phyloP scores from a whole-genome alignment of 202 grass and related monocot genomes.

The Zizania palustris region DNA sequence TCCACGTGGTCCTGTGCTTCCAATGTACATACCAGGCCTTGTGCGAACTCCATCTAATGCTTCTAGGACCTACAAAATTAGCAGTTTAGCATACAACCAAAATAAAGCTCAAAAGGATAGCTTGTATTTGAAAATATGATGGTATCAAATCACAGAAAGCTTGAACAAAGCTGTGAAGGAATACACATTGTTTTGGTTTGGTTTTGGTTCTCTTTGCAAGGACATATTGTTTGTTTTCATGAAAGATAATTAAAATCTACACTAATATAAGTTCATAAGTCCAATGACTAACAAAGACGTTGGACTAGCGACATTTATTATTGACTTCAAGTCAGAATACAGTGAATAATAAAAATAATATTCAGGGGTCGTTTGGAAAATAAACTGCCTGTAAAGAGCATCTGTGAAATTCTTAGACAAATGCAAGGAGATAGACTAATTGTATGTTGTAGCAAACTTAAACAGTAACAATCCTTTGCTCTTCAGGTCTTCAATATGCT shows the following conservation, averaged over 20 bases:
- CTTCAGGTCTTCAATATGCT: neutral
- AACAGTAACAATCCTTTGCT: neutral
- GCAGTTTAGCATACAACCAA: slow-evolving; percentile 21
- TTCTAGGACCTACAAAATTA: slow-evolving; percentile 78
- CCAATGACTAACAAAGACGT: neutral
- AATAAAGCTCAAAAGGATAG: slow-evolving; percentile 17
- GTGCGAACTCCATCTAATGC: slow-evolving; percentile 94
- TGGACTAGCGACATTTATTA: slow-evolving; percentile 1
- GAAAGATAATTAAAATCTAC: slow-evolving; percentile 11
- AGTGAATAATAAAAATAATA: neutral
- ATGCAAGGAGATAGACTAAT: neutral
- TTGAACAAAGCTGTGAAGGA: neutral
- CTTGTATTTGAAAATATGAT: slow-evolving; percentile 11
- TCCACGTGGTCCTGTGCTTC: slow-evolving; percentile 89
- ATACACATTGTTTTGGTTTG: neutral
- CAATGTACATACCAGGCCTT: slow-evolving; percentile 99
- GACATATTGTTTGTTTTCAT: neutral
- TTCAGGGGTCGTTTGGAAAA: slow-evolving; percentile 3
- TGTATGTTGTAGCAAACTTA: slow-evolving; percentile 5
- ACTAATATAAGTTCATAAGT: neutral
- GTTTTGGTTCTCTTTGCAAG: neutral
- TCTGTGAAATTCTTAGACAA: slow-evolving; percentile 18
- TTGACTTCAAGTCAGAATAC: neutral
- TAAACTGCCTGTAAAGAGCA: neutral
- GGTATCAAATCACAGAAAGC: neutral